phyloP scores from a whole-genome alignment of 768 basidiomycete genomes.

The Dacryopinax primogenitus region DNA sequence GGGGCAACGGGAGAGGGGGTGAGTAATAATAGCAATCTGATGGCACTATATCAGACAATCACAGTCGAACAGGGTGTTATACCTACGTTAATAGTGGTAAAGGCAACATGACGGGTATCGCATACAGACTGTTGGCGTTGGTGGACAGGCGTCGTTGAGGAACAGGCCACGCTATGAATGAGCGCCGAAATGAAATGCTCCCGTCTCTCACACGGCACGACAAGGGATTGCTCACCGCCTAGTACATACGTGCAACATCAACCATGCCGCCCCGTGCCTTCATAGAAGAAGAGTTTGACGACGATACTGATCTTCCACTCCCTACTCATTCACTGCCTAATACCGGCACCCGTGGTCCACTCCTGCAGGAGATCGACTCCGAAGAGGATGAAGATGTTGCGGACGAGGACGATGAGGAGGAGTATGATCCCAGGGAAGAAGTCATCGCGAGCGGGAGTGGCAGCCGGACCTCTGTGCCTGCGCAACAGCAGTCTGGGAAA shows the following conservation, averaged over 20 bases:
- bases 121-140: neutral
- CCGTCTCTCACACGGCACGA: neutral
- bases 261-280: conserved; percentile 50
- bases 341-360: conserved; percentile 55
- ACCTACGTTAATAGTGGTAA: conserved; percentile 4
- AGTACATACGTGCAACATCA: no score
- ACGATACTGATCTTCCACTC: conserved; percentile 82
- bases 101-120: conserved; percentile 2
- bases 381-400: conserved; percentile 34
- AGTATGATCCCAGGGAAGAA: conserved; percentile 20
- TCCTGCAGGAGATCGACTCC: conserved; percentile 57
- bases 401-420: conserved; percentile 39
- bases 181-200: neutral
- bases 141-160: neutral
- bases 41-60: neutral
- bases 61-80: neutral
- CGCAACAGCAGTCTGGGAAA: neutral
- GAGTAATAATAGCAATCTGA: neutral
- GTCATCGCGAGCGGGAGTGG: conserved; percentile 19
- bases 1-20: neutral
- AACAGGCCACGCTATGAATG: neutral
- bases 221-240: no score
- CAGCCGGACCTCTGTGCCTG: conserved; percentile 10
- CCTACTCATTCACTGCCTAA: conserved; percentile 53
- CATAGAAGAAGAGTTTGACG: conserved; percentile 57